Conservation (phyloP, 148 eudicot species). For the Limonium bicolor region DNA sequence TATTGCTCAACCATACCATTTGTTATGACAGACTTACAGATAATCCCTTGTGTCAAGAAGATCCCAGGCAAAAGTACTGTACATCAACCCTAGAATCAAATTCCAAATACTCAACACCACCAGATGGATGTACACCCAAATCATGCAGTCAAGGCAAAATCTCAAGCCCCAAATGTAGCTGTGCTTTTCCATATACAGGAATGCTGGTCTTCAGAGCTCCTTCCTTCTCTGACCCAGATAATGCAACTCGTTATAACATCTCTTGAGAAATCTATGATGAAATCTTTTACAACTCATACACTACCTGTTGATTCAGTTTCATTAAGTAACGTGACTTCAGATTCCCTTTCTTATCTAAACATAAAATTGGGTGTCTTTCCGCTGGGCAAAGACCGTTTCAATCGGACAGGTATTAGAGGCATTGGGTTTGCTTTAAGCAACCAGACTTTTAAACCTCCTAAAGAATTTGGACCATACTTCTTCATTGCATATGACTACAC, state of each 20-base stretch:
- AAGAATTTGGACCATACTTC: constrained; percentile 40
- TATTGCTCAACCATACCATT: too few relatives aligned
- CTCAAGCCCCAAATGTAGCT: constrained; percentile 63
- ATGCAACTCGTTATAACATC: constrained; percentile 12
- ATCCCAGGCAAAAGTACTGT: too few relatives aligned
- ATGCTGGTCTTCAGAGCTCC: constrained; percentile 44
- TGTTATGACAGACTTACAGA: too few relatives aligned
- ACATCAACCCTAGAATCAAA: too few relatives aligned
- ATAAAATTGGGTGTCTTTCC: constrained; percentile 47
- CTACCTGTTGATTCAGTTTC: constrained; percentile 67
- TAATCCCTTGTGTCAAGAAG: too few relatives aligned
- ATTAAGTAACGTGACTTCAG: constrained; percentile 25
- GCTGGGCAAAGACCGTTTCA: constrained; percentile 27
- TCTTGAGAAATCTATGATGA: constrained; percentile 22
- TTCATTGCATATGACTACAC: constrained; percentile 31
- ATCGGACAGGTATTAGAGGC: constrained; percentile 33
- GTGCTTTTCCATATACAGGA: constrained; percentile 66
- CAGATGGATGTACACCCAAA: constrained; percentile 20
- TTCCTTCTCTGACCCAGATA: constrained; percentile 33
- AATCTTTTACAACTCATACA: constrained; percentile 1
- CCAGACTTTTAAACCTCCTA: constrained; percentile 45
- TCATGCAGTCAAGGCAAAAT: constrained; percentile 24
- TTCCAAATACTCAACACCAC: constrained; percentile 31
- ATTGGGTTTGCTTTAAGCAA: constrained; percentile 42
- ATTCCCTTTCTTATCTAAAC: constrained; percentile 19